Evolutionary conservation across 2,329 filamentous ascomycete genomes (phyloP), one percentile per base, ranked within the genome.

Genomic region (Karstenula rhodostoma): DNA sequence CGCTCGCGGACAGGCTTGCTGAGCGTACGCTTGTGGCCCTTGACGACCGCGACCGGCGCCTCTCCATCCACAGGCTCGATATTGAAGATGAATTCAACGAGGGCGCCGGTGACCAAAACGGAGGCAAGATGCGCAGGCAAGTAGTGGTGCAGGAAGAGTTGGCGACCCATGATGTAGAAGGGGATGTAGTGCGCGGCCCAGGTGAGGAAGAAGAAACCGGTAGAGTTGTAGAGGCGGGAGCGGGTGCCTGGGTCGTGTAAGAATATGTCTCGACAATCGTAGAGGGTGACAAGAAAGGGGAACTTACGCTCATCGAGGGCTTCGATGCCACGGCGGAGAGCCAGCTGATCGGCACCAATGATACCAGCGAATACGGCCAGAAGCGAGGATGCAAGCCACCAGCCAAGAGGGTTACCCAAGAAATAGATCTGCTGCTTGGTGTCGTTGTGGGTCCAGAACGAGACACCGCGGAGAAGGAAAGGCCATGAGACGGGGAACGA

Each of bases 351-450:
- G 22, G 95, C 95, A 51, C 90, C 90, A 65, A 98, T 83, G 67
- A 99, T 95, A 66, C 95, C 95, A 25, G 88, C 92, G 77, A 95
- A 98, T 40, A 99, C 94, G 47, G 95, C 95, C 62, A 99, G 83
- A 57, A 99, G 83, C 80, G 92, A 93, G 79, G 93, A 96, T 15
- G 93, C 89, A 65, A 99, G 86, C 95, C 95, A 99, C 94, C 96
- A 99, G 60, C 94, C 95, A 64, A 98, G 80, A 0, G 95, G 95
- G 81, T 99, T 99, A 59, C 95, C 95, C 32, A 99, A 83, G 84
- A 99, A 99, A 82, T 99, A 99, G 67, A 99, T 99, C 79, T 99
- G 95, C 82, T 96, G 89, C 62, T 92, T 89, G 10, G 94, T 97
- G 58, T 96, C 92, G 77, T 92, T 93, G 77, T 98, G 91, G 9